phyloP scores from a whole-genome alignment of 345 rosid genomes.

The Boechera retrofracta region DNA sequence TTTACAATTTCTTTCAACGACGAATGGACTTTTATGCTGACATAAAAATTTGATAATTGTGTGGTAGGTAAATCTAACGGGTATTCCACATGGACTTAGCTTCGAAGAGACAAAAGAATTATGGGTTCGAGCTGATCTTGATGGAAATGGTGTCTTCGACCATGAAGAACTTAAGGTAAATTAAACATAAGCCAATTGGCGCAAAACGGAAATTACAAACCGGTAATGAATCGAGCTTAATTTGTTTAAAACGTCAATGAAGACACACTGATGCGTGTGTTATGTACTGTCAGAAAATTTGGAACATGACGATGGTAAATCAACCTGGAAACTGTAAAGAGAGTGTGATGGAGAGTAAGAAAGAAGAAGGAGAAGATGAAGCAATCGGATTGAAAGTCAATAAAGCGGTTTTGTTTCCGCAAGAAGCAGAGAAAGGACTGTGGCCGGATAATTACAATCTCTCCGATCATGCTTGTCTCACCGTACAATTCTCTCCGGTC shows the following conservation, averaged over 20 bases:
- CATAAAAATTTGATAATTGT: conserved; percentile 2
- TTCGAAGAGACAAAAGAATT: conserved; percentile 64
- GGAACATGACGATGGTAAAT: conserved; percentile 49
- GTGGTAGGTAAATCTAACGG: conserved; percentile 60
- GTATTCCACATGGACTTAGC: conserved; percentile 67
- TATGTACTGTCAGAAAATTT: conserved; percentile 45
- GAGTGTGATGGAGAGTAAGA: conserved; percentile 29
- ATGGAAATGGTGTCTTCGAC: conserved; percentile 67
- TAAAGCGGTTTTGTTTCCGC: conserved; percentile 80
- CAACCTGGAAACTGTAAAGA: conserved; percentile 41
- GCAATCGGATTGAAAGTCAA: conserved; percentile 75
- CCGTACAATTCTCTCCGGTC: conserved; percentile 80
- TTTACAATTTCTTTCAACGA: not conserved
- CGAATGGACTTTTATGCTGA: conserved; percentile 1
- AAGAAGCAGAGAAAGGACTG: conserved; percentile 85
- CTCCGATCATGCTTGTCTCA: conserved; percentile 91
- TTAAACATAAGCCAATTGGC: not conserved
- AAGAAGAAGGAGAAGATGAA: conserved; percentile 46
- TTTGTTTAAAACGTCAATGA: not conserved
- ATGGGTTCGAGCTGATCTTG: conserved; percentile 66
- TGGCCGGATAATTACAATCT: conserved; percentile 92
- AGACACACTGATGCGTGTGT: not conserved
- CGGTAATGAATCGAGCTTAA: not conserved
- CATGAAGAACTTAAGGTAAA: conserved; percentile 68
- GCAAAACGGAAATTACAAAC: not conserved